Base-by-base conservation (phyloP, 2,329 filamentous ascomycete genomes). In the Colletotrichum horii region DNA sequence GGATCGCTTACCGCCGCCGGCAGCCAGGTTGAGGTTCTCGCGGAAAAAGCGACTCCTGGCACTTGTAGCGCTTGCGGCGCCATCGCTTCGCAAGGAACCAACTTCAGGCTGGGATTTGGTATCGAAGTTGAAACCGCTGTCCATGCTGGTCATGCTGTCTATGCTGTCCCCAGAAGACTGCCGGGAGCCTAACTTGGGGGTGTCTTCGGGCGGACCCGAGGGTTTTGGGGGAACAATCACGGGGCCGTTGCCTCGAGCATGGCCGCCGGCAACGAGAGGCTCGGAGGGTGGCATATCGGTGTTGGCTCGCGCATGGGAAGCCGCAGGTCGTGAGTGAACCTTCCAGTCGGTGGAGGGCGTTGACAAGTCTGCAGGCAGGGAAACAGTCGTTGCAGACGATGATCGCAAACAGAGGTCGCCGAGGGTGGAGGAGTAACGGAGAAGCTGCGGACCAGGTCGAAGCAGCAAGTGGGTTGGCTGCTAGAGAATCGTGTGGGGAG, bases 31-130 rank as follows among this genome's bases (percentile, higher is more conserved):
- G 64, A 76, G 60, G 14, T 80, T 74, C 22, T 85, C 84, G 67
- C 83, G 80, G n/a, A 85, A 80, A 74, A 85, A 85, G 61, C 84
- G 83, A 15, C 82, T 79, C 62, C 80, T 81, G 15, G 80, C 81
- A 16, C 71, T 72, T 22, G 58, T 66, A 4, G 60, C 65, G 48
- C 52, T 70, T 19, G 34, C 70, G 12, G 16, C 43, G 38, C 73
- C 73, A 74, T 74, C 70, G 24, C 70, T 65, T 16, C 28, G 74
- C 3, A 60, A 22, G 7, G 58, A 60, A 8, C 22, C 70, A 11
- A 28, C 36, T 0, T 68, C 72, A 8, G 58, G 56, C 16, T 34
- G 68, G 2, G 68, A 30, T 36, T 64, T 52, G 15, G 60, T 38
- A 15, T 72, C 52, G 19, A 71, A 72, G 15, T 76, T 61, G 70